Evolutionary conservation across 306 rosid species (phyloP).

Genomic region (Geum urbanum): DNA sequence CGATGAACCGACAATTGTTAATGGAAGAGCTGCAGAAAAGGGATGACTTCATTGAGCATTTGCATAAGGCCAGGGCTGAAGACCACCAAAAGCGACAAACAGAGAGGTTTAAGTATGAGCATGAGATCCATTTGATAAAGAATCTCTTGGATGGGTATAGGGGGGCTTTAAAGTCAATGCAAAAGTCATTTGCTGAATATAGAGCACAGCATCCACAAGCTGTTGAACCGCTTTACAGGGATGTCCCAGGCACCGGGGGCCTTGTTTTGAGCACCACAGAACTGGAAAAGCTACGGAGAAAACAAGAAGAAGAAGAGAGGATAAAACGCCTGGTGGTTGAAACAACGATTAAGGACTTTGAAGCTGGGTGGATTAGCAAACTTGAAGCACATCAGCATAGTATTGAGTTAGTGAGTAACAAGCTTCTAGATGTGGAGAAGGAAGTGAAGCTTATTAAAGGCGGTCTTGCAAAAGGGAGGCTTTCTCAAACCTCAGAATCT

Average conservation of each 20-base stretch:
- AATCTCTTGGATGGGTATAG: conserved; percentile 67
- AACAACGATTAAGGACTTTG: conserved; percentile 45
- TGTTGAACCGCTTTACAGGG: conserved; percentile 78
- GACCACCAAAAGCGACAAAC: conserved; percentile 36
- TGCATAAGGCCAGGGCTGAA: conserved; percentile 43
- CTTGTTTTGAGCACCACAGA: conserved; percentile 76
- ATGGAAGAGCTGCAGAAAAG: conserved; percentile 66
- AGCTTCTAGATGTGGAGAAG: conserved; percentile 40
- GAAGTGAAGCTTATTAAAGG: conserved; percentile 49
- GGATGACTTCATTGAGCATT: conserved; percentile 42
- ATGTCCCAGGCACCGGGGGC: conserved; percentile 87
- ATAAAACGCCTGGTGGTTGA: conserved; percentile 35
- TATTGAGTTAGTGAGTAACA: conserved; percentile 39
- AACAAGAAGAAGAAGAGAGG: conserved; percentile 82
- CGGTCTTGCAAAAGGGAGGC: conserved; percentile 34
- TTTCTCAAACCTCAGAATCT: conserved; percentile 34
- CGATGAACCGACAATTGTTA: conserved; percentile 45
- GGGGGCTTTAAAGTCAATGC: conserved; percentile 67
- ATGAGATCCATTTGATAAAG: conserved; percentile 68
- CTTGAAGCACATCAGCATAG: conserved; percentile 33
- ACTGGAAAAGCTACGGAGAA: conserved; percentile 59
- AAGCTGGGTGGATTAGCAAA: conserved; percentile 38
- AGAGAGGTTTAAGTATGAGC: conserved; percentile 61
- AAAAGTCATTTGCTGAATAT: conserved; percentile 58
- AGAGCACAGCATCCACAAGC: conserved; percentile 52